Percentiles rank a stretch among this genome's conserved stretches.
These are phyloP conservation scores for Moelleriella libera DNA, from an alignment of 2,329 filamentous ascomycete species.

Conservation along the genomic window DNA sequence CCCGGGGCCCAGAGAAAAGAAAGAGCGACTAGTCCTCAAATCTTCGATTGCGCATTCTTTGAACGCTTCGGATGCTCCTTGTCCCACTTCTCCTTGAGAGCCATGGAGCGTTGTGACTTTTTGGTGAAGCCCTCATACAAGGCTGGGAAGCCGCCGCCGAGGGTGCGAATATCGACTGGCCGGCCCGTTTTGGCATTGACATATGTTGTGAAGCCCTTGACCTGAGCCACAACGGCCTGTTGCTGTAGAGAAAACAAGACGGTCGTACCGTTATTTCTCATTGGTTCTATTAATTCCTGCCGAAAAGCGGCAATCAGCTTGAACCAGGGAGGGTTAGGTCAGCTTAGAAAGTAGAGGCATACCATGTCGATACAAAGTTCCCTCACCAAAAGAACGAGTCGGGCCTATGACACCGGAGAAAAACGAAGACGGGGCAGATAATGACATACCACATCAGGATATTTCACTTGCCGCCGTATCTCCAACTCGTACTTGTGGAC, in stretches of 20 bases:
- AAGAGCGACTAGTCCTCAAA: background rate
- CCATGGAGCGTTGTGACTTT: background rate
- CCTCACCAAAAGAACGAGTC: no score
- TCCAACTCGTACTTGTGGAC: constrained; percentile 9
- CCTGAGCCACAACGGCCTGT: constrained; percentile 5
- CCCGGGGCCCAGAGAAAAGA: no score
- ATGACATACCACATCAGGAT: constrained; percentile 6
- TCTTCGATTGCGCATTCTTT: background rate
- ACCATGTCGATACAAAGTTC: no score
- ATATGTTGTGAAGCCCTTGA: constrained; percentile 2
- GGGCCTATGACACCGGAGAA: no score
- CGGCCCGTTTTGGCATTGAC: constrained; percentile 4
- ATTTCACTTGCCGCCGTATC: constrained; percentile 10
- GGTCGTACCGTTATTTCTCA: constrained; percentile 1
- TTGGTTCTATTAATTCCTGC: constrained; percentile 4
- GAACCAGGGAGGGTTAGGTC: background rate
- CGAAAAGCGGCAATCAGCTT: constrained; percentile 6
- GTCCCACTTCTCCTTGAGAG: constrained; percentile 4
- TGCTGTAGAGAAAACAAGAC: constrained; percentile 6
- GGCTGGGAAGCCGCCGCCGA: constrained; percentile 1
- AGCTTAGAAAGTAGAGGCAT: background rate
- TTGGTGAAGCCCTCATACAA: constrained; percentile 4
- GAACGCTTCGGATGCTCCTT: background rate
- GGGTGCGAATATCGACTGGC: constrained; percentile 3
- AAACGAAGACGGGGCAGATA: background rate